Evolutionary conservation across 768 basidiomycete genomes (phyloP).

Genomic region (Naganishia friedmannii): DNA sequence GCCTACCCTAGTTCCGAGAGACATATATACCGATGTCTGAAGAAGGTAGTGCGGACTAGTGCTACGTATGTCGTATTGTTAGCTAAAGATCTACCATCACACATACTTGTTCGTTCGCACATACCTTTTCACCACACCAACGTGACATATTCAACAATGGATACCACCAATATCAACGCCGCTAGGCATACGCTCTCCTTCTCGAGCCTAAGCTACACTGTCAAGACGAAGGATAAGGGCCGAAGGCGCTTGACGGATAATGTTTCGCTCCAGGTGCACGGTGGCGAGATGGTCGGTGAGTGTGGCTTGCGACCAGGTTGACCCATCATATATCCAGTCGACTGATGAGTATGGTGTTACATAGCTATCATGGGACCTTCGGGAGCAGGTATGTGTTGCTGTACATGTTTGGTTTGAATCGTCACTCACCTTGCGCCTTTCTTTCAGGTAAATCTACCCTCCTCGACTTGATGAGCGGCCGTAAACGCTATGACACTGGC

Average conservation of each 20-base stretch:
- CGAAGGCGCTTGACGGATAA: neutral
- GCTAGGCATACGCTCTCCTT: neutral
- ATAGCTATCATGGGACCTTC: neutral
- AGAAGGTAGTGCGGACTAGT: no score
- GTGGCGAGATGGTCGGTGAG: slow-evolving; percentile 1
- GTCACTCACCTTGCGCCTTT: neutral
- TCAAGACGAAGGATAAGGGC: slow-evolving; percentile 2
- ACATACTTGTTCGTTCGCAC: no score
- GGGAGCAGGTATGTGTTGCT: neutral
- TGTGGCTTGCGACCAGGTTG: neutral
- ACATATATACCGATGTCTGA: no score
- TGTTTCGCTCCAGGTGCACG: neutral
- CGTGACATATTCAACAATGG: neutral
- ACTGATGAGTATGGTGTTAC: neutral
- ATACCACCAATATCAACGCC: neutral
- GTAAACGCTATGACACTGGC: slow-evolving; percentile 12
- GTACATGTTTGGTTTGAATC: neutral
- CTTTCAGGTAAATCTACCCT: slow-evolving; percentile 19
- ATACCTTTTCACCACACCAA: no score
- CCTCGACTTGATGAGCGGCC: slow-evolving; percentile 18
- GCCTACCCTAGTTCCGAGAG: no score
- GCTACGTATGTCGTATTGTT: no score
- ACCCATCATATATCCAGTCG: neutral
- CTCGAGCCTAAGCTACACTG: neutral
- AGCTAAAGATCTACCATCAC: no score